phyloP scores from a whole-genome alignment of 176 grass and related monocot species.

The Panicum miliaceum region DNA sequence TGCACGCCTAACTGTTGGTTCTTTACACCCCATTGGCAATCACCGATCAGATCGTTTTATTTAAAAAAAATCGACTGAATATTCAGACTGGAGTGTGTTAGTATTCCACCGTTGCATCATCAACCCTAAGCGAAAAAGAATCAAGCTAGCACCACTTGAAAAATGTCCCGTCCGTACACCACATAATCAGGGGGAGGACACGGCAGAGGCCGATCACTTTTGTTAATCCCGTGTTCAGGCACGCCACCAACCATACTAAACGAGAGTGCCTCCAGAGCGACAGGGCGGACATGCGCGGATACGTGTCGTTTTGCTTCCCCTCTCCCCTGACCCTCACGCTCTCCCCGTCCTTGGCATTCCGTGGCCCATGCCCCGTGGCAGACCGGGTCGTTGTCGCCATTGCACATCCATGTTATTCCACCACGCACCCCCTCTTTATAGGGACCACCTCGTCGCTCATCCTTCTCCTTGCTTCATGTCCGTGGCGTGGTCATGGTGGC shows the following conservation, averaged over 20 bases:
- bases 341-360: background rate
- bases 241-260: slow-evolving; percentile 11
- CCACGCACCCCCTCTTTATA: background rate
- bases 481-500: background rate
- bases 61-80: background rate
- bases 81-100: background rate
- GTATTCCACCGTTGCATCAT: background rate
- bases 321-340: background rate
- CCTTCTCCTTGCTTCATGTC: background rate
- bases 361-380: slow-evolving; percentile 11
- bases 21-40: background rate
- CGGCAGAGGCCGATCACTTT: background rate
- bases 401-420: slow-evolving; percentile 38
- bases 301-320: background rate
- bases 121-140: background rate
- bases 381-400: slow-evolving; percentile 33
- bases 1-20: background rate
- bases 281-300: background rate
- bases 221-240: background rate
- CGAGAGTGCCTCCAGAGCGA: background rate
- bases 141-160: background rate
- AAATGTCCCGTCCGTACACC: background rate
- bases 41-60: background rate
- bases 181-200: background rate
- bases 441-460: background rate